These are phyloP conservation scores for Pichia phayaonensis DNA, from an alignment of 805 yeast genomes.

Conservation along the genomic window DNA sequence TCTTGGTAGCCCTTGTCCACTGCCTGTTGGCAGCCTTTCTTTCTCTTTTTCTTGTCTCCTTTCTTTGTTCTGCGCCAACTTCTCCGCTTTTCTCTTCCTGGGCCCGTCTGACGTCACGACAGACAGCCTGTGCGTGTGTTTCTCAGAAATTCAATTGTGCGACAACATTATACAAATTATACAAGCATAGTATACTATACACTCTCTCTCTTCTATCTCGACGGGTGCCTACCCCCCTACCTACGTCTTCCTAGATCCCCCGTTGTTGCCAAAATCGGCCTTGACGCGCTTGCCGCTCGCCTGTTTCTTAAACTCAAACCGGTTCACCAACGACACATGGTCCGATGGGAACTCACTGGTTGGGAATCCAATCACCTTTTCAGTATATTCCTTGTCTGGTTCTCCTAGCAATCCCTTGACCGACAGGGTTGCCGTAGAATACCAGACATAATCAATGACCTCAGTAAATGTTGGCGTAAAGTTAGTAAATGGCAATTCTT, in stretches of 20 bases:
- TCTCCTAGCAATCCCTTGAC: slow-evolving; percentile 84
- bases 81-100: background rate
- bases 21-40: too few relatives aligned
- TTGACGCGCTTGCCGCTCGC: slow-evolving; percentile 17
- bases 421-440: slow-evolving; percentile 68
- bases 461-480: slow-evolving; percentile 90
- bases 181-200: background rate
- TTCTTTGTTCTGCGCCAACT: background rate
- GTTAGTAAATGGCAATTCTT: slow-evolving; percentile 91
- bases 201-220: too few relatives aligned
- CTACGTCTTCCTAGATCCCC: slow-evolving; percentile 24
- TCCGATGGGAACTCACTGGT: slow-evolving; percentile 91
- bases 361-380: slow-evolving; percentile 84
- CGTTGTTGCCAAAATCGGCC: slow-evolving; percentile 23
- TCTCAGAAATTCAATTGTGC: background rate
- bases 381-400: slow-evolving; percentile 70
- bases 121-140: too few relatives aligned
- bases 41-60: too few relatives aligned
- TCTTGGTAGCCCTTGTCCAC: too few relatives aligned
- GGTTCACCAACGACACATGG: slow-evolving; percentile 80
- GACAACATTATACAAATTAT: background rate
- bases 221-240: background rate
- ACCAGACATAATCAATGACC: slow-evolving; percentile 94
- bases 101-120: too few relatives aligned
- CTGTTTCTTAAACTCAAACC: slow-evolving; percentile 60